Evolutionary conservation across 176 grass and related monocot species (phyloP).

Genomic region (Pontederia crassipes): DNA sequence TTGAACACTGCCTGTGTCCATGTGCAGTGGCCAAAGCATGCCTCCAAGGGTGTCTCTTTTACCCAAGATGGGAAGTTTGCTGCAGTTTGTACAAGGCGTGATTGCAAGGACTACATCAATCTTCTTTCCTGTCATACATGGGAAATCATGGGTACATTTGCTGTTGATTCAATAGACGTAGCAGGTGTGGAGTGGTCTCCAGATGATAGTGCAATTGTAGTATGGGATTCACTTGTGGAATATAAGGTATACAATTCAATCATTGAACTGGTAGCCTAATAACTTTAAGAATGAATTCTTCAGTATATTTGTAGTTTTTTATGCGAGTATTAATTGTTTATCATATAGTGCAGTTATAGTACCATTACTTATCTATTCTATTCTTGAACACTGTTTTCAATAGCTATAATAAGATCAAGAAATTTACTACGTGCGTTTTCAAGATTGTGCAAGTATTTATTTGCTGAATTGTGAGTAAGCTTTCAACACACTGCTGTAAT

Average conservation of each 20-base stretch:
- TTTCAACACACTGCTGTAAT: constrained; percentile 8
- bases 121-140: constrained; percentile 84
- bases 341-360: not conserved
- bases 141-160: constrained; percentile 83
- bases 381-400: not conserved
- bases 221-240: constrained; percentile 97
- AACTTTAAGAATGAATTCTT: too few relatives aligned
- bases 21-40: constrained; percentile 86
- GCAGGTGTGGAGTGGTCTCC: constrained; percentile 86
- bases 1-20: constrained; percentile 89
- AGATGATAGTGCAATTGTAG: constrained; percentile 78
- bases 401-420: not conserved
- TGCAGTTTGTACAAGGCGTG: constrained; percentile 69
- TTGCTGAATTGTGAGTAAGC: not conserved
- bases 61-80: constrained; percentile 90
- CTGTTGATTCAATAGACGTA: constrained; percentile 76
- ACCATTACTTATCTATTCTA: not conserved
- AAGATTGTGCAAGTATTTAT: not conserved
- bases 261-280: too few relatives aligned
- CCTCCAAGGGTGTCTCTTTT: constrained; percentile 71
- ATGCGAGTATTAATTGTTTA: not conserved
- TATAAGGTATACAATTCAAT: constrained; percentile 52
- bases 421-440: not conserved
- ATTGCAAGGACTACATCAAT: constrained; percentile 96
- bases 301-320: not conserved